Evolutionary conservation across 164 flowering plant genomes (phyloP), one percentile per base, ranked within the genome.

Genomic region (Stephania japonica): DNA sequence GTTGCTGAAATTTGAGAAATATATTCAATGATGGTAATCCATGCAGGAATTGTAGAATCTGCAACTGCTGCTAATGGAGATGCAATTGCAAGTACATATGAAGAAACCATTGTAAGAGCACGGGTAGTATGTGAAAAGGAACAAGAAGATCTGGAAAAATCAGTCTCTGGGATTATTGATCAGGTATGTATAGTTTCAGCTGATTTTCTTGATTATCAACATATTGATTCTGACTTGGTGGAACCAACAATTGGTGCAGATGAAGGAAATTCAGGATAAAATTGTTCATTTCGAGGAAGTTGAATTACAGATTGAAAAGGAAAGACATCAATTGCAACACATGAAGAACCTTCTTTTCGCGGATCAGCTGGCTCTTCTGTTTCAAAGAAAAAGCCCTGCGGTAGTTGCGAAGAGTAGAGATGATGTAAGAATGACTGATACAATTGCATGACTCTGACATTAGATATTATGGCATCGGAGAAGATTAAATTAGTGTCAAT

Each of bases 251-350:
- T 49, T 68, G 41, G 69, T 75, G 38, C 84, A 93, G 97, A 86
- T 89, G 91, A 85, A 87, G 78, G 90, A 85, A 71, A 82, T 93
- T 44, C 82, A 80, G 68, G 90, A 89, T 41, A 90, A 83, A 80
- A 85, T 91, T 66, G 71, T 69, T 49, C 83, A 75, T 18, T 90
- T 88, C 72, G 97, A 93, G 80, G 83, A 87, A 64, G 47, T 84
- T 26, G 99, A 95, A 68, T 62, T 86, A 76, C 86, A 84, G 72
- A 78, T 86, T 90, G 98, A 92, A 82, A 88, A 81, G 79, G 91
- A 88, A 80, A 67, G 87, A 84, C 77, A 87, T 66, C 91, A 86
- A 72, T 61, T 91, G 75, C 83, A 84, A 71, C 83, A 86, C 74
- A 72, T 89, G 84, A 86, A 87, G 79, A 77, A 80, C 75, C 81